Conservation (phyloP, 2,329 filamentous ascomycete genomes). For the Decorospora gaudefroyi region DNA sequence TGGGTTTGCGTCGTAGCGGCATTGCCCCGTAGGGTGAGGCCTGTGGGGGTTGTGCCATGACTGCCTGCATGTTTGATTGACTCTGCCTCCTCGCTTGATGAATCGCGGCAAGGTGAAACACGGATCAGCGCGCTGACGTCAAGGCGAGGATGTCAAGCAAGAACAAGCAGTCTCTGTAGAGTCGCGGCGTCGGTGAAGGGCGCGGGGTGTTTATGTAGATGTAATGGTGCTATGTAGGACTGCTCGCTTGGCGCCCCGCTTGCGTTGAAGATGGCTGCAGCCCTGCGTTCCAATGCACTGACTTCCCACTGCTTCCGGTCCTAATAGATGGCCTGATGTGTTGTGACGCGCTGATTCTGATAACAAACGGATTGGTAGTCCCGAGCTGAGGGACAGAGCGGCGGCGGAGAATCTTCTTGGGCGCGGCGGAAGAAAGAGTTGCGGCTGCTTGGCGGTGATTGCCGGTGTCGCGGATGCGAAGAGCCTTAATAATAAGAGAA, state of each 20-base stretch:
- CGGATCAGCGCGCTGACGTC: constrained; percentile 36
- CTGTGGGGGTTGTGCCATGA: constrained; percentile 34
- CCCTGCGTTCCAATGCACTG: constrained; percentile 26
- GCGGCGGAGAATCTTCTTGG: not conserved
- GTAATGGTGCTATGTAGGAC: constrained; percentile 15
- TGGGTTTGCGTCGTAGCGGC: constrained; percentile 44
- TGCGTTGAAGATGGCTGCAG: constrained; percentile 22
- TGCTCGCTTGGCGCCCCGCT: constrained; percentile 33
- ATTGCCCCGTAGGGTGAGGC: constrained; percentile 34
- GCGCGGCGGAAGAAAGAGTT: constrained; percentile 1
- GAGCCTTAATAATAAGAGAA: constrained; percentile 23
- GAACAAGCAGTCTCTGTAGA: constrained; percentile 21
- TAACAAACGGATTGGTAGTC: constrained; percentile 22
- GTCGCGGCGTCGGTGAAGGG: constrained; percentile 15
- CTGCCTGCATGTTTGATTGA: constrained; percentile 34
- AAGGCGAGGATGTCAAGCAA: constrained; percentile 25
- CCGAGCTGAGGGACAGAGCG: constrained; percentile 10
- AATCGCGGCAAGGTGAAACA: constrained; percentile 30
- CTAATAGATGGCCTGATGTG: constrained; percentile 33
- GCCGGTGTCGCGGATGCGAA: constrained; percentile 11
- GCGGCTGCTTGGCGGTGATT: constrained; percentile 1
- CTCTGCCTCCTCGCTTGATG: constrained; percentile 24
- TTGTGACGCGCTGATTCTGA: not conserved
- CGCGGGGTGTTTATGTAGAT: constrained; percentile 26
- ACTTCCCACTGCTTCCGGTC: constrained; percentile 35